phyloP scores from a whole-genome alignment of 2,329 filamentous ascomycete species.

The Geosmithia flava region DNA sequence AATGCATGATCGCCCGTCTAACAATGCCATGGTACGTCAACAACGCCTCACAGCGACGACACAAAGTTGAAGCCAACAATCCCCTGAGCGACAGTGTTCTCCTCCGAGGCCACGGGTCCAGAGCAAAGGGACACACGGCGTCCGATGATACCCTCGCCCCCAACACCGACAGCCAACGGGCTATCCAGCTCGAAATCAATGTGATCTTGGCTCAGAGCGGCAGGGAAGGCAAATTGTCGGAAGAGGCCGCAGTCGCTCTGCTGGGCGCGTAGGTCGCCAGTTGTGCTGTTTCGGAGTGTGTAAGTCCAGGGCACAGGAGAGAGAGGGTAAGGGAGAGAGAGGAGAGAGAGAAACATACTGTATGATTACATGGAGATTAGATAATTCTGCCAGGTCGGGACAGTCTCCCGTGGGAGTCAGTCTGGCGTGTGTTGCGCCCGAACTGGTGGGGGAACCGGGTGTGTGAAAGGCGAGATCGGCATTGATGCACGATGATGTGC shows the following conservation, averaged over 20 bases:
- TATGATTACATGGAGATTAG: conserved; percentile 24
- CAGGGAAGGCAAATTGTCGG: conserved; percentile 20
- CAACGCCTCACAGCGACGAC: not conserved
- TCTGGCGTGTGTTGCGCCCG: conserved; percentile 27
- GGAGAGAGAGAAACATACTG: conserved; percentile 21
- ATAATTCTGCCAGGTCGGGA: conserved; percentile 5
- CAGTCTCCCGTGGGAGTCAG: conserved; percentile 18
- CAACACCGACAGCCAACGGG: conserved; percentile 30
- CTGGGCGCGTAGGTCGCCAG: conserved; percentile 27
- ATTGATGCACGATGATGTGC: not conserved
- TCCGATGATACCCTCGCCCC: conserved; percentile 33
- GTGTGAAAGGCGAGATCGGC: conserved; percentile 32
- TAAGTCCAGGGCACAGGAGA: not conserved
- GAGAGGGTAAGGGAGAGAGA: not conserved
- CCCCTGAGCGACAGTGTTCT: conserved; percentile 27
- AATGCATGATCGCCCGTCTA: not conserved
- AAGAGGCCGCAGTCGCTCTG: conserved; percentile 29
- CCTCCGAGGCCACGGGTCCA: conserved; percentile 6
- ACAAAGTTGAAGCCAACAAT: conserved; percentile 35
- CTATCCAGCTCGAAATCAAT: conserved; percentile 21
- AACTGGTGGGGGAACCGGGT: conserved; percentile 21
- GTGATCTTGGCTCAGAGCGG: conserved; percentile 4
- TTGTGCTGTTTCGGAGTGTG: conserved; percentile 13
- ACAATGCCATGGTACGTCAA: not conserved
- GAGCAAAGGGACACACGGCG: conserved; percentile 29